A percentile compares a stretch with the other conserved stretches of the same genome.
Evolutionary conservation across 176 grass and related monocot genomes (phyloP).

Genomic region (Juncus effusus): DNA sequence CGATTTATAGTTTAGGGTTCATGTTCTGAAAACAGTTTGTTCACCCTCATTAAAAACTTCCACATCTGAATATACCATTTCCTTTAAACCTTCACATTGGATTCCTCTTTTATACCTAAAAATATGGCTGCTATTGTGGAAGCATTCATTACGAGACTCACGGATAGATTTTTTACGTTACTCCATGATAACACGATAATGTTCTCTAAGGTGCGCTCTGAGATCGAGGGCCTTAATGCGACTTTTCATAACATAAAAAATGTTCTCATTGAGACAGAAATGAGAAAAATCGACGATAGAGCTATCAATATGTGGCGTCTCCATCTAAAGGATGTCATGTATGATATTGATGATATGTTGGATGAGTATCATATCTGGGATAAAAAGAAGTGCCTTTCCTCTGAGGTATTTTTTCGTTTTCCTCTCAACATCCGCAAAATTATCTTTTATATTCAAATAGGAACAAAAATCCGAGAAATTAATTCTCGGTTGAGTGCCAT

Average conservation of each 20-base stretch:
- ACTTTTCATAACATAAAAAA: background rate
- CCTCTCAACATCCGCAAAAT: background rate
- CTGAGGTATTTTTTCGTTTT: background rate
- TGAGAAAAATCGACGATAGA: background rate
- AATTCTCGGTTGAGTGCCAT: conserved; percentile 21
- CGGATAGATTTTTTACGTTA: no score
- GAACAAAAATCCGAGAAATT: conserved; percentile 10
- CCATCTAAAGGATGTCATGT: conserved; percentile 47
- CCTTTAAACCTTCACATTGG: no score
- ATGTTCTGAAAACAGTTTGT: no score
- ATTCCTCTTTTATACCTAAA: no score
- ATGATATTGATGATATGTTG: conserved; percentile 42
- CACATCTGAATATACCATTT: no score
- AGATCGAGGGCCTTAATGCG: no score
- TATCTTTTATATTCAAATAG: background rate
- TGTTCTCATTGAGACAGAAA: conserved; percentile 20
- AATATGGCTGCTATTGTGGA: no score
- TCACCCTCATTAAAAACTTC: no score
- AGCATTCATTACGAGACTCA: no score
- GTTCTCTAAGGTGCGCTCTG: no score
- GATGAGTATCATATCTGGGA: conserved; percentile 20
- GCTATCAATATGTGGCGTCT: background rate
- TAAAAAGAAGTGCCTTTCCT: background rate
- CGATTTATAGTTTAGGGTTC: no score
- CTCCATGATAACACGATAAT: no score